Evolutionary conservation across 1,139 yeast genomes (phyloP), one percentile per base, ranked within the genome.

Genomic region (Debaryomyces psychrophilus): DNA sequence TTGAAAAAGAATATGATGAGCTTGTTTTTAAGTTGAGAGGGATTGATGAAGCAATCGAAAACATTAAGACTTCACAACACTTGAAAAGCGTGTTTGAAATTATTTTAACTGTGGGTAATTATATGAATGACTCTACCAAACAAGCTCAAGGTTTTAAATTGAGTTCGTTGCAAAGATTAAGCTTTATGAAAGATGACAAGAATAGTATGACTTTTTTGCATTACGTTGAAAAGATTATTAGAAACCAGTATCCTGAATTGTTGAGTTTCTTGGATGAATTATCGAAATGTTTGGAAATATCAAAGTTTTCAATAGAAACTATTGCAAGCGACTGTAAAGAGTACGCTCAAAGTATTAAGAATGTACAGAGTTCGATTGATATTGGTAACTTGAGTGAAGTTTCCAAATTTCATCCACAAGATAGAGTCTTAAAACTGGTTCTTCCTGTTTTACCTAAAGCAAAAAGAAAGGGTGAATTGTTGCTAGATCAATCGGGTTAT

Each of bases 141-240:
- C 92, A 87, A 62, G 93, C 95, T 0, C 83, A 79, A 53, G 95
- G 95, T 44, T 87, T 87, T 69, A 86, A 84, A 58, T 75, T 87
- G 56, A 78, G 83, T 47, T 85, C 95, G 1, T 75, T 87, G 49
- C 95, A 85, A 61, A 71, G 95, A 59, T 73, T 87, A 51, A 81
- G 87, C 37, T 87, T 87, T 56, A 82, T 87, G 73, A 87, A 87
- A 54, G 93, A 87, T 61, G 85, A 83, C 47, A 85, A 83, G 55
- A 87, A 87, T 60, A 82, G 87, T 52, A 83, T 84, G 82, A 84
- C 93, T 0, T 87, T 87, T 58, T 72, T 87, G 55, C 92, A 87
- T 58, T 87, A 86, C 60, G 90, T 87, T 48, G 95, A 87, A 59
- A 86, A 82, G 56, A 79, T 87, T 44, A 71, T 87, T 15, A 69